Evolutionary conservation across 2,329 filamentous ascomycete genomes (phyloP).

Genomic region (Xylariales sp.): DNA sequence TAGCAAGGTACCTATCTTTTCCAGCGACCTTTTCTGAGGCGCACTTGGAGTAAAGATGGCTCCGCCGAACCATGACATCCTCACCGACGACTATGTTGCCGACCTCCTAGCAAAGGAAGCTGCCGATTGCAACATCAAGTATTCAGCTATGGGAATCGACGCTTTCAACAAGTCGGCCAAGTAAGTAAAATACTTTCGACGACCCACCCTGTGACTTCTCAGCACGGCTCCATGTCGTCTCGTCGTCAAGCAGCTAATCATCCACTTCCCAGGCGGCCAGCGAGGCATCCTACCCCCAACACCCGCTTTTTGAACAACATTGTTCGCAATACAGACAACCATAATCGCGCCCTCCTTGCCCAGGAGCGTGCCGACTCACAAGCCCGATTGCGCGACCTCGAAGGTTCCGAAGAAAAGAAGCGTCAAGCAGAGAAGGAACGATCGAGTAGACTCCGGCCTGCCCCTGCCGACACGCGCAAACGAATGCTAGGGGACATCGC

Average conservation of each 20-base stretch:
- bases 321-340: conserved; percentile 79
- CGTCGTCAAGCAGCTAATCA: not conserved
- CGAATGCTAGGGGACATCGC: conserved; percentile 58
- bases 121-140: conserved; percentile 65
- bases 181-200: conserved; percentile 28
- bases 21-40: too few species aligned
- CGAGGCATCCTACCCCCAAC: conserved; percentile 78
- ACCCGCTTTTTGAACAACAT: conserved; percentile 85
- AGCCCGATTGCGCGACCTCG: conserved; percentile 61
- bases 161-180: conserved; percentile 48
- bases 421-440: conserved; percentile 25
- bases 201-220: not conserved
- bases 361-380: conserved; percentile 78
- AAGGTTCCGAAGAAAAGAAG: conserved; percentile 41
- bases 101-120: conserved; percentile 77
- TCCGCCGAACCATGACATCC: conserved; percentile 34
- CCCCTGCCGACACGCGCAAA: conserved; percentile 46
- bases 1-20: too few species aligned
- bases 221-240: conserved; percentile 5
- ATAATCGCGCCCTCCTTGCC: conserved; percentile 81
- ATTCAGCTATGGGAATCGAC: conserved; percentile 69
- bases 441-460: conserved; percentile 38
- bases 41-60: too few species aligned
- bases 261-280: conserved; percentile 43
- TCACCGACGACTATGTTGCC: conserved; percentile 76